Conservation (phyloP, 2,329 filamentous ascomycete species). For the Harringtonia lauricola region DNA sequence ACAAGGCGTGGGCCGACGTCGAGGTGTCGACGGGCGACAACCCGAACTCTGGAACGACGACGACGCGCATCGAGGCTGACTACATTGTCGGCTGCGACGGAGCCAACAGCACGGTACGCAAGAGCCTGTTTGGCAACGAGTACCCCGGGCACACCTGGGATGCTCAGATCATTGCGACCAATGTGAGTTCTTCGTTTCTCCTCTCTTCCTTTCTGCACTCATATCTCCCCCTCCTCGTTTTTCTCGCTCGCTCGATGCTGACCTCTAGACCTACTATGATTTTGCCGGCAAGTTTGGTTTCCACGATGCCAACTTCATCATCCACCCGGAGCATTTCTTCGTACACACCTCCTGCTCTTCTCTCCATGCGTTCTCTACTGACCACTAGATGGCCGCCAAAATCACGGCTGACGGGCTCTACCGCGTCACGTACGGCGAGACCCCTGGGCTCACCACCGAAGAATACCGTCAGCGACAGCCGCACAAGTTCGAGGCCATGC, state of each 20-base stretch:
- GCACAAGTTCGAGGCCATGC: conserved; percentile 42
- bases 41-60: not conserved
- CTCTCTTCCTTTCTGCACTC: no score
- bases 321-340: conserved; percentile 48
- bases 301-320: conserved; percentile 47
- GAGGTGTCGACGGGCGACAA: conserved; percentile 23
- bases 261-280: conserved; percentile 45
- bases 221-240: no score
- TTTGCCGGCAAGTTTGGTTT: conserved; percentile 41
- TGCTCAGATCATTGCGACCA: conserved; percentile 50
- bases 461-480: conserved; percentile 42
- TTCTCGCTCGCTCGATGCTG: no score
- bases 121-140: conserved; percentile 38
- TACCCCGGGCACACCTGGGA: conserved; percentile 51
- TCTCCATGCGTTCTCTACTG: not conserved
- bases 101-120: conserved; percentile 35
- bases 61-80: conserved; percentile 30
- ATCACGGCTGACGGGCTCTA: conserved; percentile 49
- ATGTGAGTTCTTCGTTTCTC: conserved; percentile 28
- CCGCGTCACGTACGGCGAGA: conserved; percentile 53
- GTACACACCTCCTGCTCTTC: conserved; percentile 16
- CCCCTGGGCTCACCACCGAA: conserved; percentile 37
- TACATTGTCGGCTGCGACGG: conserved; percentile 48
- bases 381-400: conserved; percentile 43
- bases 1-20: conserved; percentile 32